Conservation (phyloP, 108 stramenopile species). For the Skeletonema menzelii region DNA sequence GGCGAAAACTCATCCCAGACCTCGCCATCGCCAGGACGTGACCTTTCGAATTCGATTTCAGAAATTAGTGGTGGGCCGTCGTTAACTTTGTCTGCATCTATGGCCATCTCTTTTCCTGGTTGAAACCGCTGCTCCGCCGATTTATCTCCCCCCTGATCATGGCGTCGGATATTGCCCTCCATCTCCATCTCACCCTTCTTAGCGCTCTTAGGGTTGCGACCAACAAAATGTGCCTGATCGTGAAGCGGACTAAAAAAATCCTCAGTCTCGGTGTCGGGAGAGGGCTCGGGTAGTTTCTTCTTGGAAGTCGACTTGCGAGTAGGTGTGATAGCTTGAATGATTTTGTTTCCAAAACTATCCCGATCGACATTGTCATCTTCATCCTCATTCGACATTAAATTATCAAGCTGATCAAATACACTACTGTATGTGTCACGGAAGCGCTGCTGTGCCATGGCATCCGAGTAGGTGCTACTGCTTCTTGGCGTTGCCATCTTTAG, state of each 20-base stretch:
- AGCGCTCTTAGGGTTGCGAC: not conserved
- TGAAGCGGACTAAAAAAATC: not conserved
- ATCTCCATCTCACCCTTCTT: not conserved
- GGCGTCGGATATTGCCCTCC: not conserved
- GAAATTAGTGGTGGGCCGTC: not conserved
- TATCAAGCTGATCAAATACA: conserved; percentile 44
- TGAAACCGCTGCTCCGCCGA: not conserved
- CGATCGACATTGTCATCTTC: conserved; percentile 37
- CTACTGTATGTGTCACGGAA: conserved; percentile 29
- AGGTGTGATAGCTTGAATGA: conserved; percentile 25
- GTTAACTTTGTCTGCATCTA: not conserved
- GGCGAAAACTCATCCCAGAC: conserved; percentile 6
- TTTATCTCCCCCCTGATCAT: not conserved
- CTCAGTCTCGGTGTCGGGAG: not conserved
- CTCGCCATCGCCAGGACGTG: not conserved
- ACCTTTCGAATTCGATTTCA: conserved; percentile 8
- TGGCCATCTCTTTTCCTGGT: not conserved
- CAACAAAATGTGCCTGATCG: not conserved
- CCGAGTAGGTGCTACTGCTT: conserved; percentile 7
- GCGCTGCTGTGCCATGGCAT: conserved; percentile 2
- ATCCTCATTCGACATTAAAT: conserved; percentile 27
- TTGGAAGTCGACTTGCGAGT: conserved; percentile 1
- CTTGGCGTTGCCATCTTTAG: conserved; percentile 4
- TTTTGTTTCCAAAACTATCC: conserved; percentile 22
- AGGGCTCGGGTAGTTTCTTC: not conserved